Percentiles rank a stretch among this genome's conserved stretches.
Evolutionary conservation across 75 land plant genomes (phyloP).

Genomic region (Sequoiadendron giganteum): DNA sequence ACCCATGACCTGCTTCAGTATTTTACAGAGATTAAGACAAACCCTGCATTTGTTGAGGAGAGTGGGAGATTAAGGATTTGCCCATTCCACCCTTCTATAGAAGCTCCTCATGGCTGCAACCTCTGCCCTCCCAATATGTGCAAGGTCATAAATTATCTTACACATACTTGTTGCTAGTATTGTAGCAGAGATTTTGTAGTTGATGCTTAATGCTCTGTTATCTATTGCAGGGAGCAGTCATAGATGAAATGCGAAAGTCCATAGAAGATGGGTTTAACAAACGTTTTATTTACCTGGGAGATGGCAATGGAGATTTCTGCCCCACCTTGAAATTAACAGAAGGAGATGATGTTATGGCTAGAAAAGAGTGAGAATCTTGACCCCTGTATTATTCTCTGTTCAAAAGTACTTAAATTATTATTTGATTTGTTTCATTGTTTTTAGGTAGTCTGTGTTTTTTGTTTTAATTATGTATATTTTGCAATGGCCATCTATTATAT

Average conservation of each 20-base stretch:
- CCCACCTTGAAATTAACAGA: constrained; percentile 55
- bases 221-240: constrained; percentile 25
- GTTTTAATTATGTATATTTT: no score
- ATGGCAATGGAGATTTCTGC: constrained; percentile 80
- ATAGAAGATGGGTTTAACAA: constrained; percentile 14
- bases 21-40: constrained; percentile 78
- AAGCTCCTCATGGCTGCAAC: constrained; percentile 65
- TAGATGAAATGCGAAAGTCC: constrained; percentile 35
- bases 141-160: constrained; percentile 41
- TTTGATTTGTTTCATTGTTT: no score
- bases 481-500: no score
- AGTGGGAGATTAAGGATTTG: constrained; percentile 64
- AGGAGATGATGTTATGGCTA: constrained; percentile 63
- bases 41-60: constrained; percentile 60
- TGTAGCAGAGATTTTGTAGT: neutral
- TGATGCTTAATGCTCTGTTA: neutral
- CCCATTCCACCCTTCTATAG: constrained; percentile 55
- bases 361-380: constrained; percentile 23
- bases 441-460: no score
- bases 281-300: constrained; percentile 72
- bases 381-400: no score
- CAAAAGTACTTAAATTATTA: no score
- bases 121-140: constrained; percentile 97
- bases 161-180: neutral
- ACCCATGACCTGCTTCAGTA: constrained; percentile 49